Percentiles rank a stretch among this genome's conserved stretches.
These are phyloP conservation scores for Beauveria rudraprayagi DNA, from an alignment of 2,329 filamentous ascomycete species.

Conservation along the genomic window DNA sequence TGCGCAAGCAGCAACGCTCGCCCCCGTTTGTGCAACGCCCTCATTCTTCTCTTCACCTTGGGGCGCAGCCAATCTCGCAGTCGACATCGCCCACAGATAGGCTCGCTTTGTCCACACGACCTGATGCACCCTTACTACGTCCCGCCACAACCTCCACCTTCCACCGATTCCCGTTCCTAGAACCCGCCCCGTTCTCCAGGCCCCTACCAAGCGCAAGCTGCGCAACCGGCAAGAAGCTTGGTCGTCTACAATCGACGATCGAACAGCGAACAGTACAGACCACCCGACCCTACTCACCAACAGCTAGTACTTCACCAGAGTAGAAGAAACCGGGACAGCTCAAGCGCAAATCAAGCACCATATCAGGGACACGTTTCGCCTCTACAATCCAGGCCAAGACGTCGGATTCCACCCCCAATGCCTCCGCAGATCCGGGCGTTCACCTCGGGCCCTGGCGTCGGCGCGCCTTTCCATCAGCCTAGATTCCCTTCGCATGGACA, in stretches of 20 bases:
- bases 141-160: not conserved
- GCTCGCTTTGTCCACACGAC: not conserved
- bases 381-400: not conserved
- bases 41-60: too few species aligned
- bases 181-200: not conserved
- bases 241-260: not conserved
- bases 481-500: constrained; percentile 47
- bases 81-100: not conserved
- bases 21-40: not conserved
- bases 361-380: not conserved
- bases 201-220: not conserved
- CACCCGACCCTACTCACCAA: not conserved
- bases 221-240: too few species aligned
- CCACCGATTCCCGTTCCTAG: not conserved
- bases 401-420: constrained; percentile 18
- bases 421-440: constrained; percentile 32
- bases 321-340: not conserved
- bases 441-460: constrained; percentile 28
- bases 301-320: not conserved
- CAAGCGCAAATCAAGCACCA: not conserved
- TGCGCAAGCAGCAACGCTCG: not conserved
- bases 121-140: constrained; percentile 1
- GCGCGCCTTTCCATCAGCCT: constrained; percentile 34
- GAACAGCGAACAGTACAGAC: not conserved
- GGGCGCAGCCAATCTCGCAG: not conserved